Evolutionary conservation across 208 protist species (phyloP).

Genomic region (Willaertia magna): DNA sequence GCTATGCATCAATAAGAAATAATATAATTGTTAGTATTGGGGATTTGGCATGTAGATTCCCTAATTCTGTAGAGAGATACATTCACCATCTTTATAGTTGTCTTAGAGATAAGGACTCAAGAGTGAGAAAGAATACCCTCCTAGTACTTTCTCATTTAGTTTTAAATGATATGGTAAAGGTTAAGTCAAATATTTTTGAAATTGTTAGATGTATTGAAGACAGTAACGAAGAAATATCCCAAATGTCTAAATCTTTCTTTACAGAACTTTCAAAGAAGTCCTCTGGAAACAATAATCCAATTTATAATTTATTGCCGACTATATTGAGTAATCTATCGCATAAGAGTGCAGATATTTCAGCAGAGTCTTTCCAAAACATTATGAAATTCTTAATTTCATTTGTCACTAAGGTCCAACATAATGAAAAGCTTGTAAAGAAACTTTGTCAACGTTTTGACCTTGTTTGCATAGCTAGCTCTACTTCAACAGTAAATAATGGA

Average conservation of each 20-base stretch:
- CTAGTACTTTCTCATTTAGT: constrained; percentile 64
- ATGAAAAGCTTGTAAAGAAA: constrained; percentile 45
- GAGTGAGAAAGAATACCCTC: constrained; percentile 47
- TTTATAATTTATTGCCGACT: not conserved
- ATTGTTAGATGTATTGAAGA: constrained; percentile 26
- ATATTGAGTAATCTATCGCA: not conserved
- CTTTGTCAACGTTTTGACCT: constrained; percentile 42
- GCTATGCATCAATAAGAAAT: constrained; percentile 19
- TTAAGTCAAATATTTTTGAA: constrained; percentile 36
- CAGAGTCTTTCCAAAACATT: constrained; percentile 26
- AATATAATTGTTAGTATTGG: constrained; percentile 54
- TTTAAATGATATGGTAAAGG: constrained; percentile 59
- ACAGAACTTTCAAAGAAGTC: not conserved
- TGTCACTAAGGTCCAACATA: constrained; percentile 31
- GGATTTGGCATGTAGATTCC: constrained; percentile 52
- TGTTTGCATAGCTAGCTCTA: not conserved
- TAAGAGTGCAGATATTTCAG: not conserved
- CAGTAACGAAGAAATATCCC: not conserved
- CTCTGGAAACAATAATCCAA: not conserved
- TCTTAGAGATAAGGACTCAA: constrained; percentile 20
- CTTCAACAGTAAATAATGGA: not conserved
- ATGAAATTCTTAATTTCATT: constrained; percentile 47
- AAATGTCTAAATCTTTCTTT: not conserved
- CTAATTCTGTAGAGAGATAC: constrained; percentile 53
- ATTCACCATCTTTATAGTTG: constrained; percentile 41